phyloP scores from a whole-genome alignment of 2,329 filamentous ascomycete species.

The Nannizziopsis arthrosporioides region DNA sequence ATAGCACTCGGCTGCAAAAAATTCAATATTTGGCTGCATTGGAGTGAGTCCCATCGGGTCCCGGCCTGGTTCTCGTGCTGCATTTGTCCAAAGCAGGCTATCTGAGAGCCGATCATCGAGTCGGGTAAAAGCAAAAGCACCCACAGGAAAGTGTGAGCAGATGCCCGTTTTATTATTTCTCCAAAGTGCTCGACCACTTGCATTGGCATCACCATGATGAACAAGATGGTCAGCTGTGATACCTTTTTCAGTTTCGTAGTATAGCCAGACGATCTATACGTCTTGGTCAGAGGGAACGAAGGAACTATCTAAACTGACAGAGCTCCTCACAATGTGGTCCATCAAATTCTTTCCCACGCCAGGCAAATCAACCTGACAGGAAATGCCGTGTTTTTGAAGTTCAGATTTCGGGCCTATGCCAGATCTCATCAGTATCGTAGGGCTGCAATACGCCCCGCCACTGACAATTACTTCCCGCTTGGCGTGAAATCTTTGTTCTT shows the following conservation, averaged over 20 bases:
- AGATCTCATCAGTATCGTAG: constrained; percentile 43
- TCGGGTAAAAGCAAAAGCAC: constrained; percentile 50
- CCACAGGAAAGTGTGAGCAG: constrained; percentile 52
- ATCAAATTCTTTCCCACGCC: constrained; percentile 33
- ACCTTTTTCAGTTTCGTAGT: constrained; percentile 46
- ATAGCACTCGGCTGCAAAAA: constrained; percentile 53
- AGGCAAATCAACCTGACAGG: constrained; percentile 19
- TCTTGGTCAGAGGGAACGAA: not conserved
- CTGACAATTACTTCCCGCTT: constrained; percentile 40
- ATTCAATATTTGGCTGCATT: constrained; percentile 49
- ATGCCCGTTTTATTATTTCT: constrained; percentile 48
- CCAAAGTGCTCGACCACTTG: constrained; percentile 44
- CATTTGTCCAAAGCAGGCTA: constrained; percentile 44
- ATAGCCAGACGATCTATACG: constrained; percentile 46
- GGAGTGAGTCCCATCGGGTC: constrained; percentile 52
- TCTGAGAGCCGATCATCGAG: constrained; percentile 48
- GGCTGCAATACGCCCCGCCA: constrained; percentile 43
- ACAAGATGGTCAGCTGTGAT: constrained; percentile 48
- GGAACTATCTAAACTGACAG: not conserved
- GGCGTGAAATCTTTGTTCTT: constrained; percentile 37
- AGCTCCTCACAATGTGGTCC: constrained; percentile 30
- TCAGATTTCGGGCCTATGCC: constrained; percentile 35
- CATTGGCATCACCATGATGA: constrained; percentile 44
- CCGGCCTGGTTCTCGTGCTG: constrained; percentile 39
- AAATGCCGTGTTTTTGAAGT: constrained; percentile 19